Conservation (phyloP, 1,284 basidiomycete species). For the Grifola frondosa region DNA sequence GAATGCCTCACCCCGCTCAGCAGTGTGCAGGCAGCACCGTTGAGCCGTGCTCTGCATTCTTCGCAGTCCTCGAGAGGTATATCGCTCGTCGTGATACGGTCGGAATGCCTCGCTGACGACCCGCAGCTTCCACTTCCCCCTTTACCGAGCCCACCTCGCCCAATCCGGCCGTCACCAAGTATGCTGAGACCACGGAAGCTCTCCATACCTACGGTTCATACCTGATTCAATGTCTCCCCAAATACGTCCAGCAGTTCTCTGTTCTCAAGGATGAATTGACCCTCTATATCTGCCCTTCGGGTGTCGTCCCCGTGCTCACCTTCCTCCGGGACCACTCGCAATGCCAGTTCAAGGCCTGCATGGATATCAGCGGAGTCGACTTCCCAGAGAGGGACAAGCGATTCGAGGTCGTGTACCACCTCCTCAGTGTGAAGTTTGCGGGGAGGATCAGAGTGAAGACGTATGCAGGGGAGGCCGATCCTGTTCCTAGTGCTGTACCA, state of each 20-base stretch:
- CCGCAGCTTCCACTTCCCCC: slow-evolving; percentile 66
- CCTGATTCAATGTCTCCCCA: slow-evolving; percentile 87
- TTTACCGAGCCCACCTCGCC: slow-evolving; percentile 86
- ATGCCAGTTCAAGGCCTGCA: slow-evolving; percentile 90
- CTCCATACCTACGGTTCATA: slow-evolving; percentile 91
- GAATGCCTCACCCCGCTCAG: slow-evolving; percentile 26
- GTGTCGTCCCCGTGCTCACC: slow-evolving; percentile 82
- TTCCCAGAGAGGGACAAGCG: slow-evolving; percentile 92
- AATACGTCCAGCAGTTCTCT: slow-evolving; percentile 97
- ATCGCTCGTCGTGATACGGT: slow-evolving; percentile 5
- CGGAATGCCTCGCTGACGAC: slow-evolving; percentile 9
- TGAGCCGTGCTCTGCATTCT: slow-evolving; percentile 39
- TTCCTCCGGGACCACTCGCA: slow-evolving; percentile 97
- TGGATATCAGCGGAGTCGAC: slow-evolving; percentile 96
- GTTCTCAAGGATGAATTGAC: slow-evolving; percentile 97
- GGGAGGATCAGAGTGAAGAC: slow-evolving; percentile 96
- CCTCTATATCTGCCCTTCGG: slow-evolving; percentile 84
- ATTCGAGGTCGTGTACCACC: slow-evolving; percentile 97
- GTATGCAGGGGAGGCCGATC: slow-evolving; percentile 94
- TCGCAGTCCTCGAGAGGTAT: slow-evolving; percentile 52
- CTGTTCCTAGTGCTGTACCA: slow-evolving; percentile 82
- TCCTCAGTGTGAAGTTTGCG: slow-evolving; percentile 77
- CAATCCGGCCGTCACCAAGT: slow-evolving; percentile 74
- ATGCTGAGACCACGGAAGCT: slow-evolving; percentile 68
- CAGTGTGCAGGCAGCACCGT: slow-evolving; percentile 22